Base-by-base conservation (phyloP, 805 yeast species). In the Cyberlindnera nakhonratchasimensis region DNA sequence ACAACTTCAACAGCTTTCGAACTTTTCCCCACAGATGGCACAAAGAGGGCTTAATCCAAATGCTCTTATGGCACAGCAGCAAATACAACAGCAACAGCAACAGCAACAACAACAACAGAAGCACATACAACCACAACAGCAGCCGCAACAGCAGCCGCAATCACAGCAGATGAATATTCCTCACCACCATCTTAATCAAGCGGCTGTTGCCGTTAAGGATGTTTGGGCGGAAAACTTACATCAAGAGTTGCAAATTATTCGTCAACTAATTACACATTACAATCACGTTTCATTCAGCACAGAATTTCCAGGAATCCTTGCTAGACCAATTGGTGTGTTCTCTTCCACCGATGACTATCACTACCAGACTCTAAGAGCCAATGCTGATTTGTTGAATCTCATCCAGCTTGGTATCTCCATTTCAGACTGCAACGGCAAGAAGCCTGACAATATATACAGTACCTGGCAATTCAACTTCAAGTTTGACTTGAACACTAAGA, bases 381-480 rank as follows among this genome's bases (percentile, higher is more conserved):
- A 93, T 61, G 86, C 93, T 4, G 99, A 93, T 63, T 71, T 93
- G 42, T 66, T 90, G 52, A 82, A 83, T 54, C 77, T 93, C 44
- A 82, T 93, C 42, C 99, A 93, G 64, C 74, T 93, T 41, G 95
- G 95, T 20, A 69, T 88, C 31, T 80, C 95, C 0, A 63, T 88
- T 19, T 71, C 86, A 42, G 93, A 85, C 59, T 69, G 71, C 33
- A 71, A 71, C 40, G 93, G 91, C 12, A 78, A 75, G 45, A 79
- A 77, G 43, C 90, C 90, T 2, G 84, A 80, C 50, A 69, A 69
- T 49, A 72, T 73, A 18, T 76, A 82, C 25, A 77, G 84, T 4
- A 87, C 96, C n/a, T 93, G 97, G 96, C 97, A 91, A 62, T 90
- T 93, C 68, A 93, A 93, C 63, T 89, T 93, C 68, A 71, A 75